A percentile compares a stretch with the other conserved stretches of the same genome.
Evolutionary conservation across 1,284 basidiomycete genomes (phyloP).

Genomic region (Ustanciosporium gigantosporum): DNA sequence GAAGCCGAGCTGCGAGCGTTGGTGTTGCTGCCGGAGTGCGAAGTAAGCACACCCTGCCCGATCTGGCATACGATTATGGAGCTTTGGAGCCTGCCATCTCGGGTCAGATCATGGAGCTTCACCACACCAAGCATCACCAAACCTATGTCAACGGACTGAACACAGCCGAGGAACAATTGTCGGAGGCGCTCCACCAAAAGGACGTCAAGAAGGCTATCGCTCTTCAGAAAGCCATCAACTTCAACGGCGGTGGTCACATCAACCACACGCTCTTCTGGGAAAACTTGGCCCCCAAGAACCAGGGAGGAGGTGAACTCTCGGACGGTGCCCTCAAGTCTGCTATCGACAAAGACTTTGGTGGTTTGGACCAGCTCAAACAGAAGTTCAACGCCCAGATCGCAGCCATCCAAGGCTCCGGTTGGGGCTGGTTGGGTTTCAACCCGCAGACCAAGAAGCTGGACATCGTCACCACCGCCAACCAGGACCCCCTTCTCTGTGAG

Average conservation of each 20-base stretch:
- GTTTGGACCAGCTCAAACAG: conserved; percentile 50
- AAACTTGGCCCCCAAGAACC: conserved; percentile 54
- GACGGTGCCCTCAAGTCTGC: conserved; percentile 51
- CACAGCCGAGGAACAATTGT: conserved; percentile 52
- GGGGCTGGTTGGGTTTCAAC: conserved; percentile 59
- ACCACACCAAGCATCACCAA: conserved; percentile 60
- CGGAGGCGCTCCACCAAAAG: conserved; percentile 45
- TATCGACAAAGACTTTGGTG: conserved; percentile 58
- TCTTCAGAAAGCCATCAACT: conserved; percentile 55
- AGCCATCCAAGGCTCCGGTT: conserved; percentile 58
- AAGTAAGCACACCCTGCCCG: conserved; percentile 59
- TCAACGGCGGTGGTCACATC: conserved; percentile 61
- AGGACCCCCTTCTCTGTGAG: conserved; percentile 57
- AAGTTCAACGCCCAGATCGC: conserved; percentile 52
- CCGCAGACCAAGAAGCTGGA: conserved; percentile 47
- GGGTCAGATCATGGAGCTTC: conserved; percentile 59
- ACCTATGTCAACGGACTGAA: conserved; percentile 60
- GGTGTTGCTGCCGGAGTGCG: conserved; percentile 26
- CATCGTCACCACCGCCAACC: conserved; percentile 58
- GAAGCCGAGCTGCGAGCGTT: no score
- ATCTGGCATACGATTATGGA: conserved; percentile 58
- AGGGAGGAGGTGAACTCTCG: conserved; percentile 55
- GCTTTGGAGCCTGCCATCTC: conserved; percentile 59
- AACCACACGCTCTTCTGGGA: conserved; percentile 61
- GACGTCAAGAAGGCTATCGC: conserved; percentile 50